Conservation (phyloP, 148 eudicot genomes). For the Rhododendron kiyosumense region DNA sequence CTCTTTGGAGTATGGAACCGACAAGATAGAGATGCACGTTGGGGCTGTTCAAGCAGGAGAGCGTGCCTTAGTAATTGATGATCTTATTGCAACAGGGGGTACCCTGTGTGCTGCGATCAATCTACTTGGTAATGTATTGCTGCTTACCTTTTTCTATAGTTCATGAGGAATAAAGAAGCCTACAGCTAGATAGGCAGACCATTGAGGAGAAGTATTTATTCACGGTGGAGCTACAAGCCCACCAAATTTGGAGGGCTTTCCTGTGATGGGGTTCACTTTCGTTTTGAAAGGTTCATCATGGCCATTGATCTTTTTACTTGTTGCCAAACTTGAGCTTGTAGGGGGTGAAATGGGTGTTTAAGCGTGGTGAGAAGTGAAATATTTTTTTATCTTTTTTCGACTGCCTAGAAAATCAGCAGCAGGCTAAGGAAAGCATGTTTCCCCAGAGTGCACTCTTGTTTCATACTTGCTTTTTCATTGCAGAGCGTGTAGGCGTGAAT, state of each 20-base stretch:
- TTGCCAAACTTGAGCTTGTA: neutral
- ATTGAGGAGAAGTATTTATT: neutral
- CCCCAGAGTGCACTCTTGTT: neutral
- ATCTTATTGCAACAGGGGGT: conserved; percentile 97
- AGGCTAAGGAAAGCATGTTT: neutral
- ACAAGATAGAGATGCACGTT: conserved; percentile 94
- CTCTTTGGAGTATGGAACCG: conserved; percentile 89
- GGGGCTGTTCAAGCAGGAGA: conserved; percentile 94
- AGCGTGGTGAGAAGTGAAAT: neutral
- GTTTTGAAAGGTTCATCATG: neutral
- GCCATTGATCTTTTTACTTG: neutral
- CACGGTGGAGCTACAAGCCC: neutral
- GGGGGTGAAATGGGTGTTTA: neutral
- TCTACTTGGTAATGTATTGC: conserved; percentile 59
- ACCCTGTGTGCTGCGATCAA: conserved; percentile 78
- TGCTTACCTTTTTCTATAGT: neutral
- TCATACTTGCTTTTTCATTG: conserved; percentile 10
- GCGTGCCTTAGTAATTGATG: conserved; percentile 81
- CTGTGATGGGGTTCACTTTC: neutral
- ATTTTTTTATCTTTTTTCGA: neutral
- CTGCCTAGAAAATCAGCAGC: neutral
- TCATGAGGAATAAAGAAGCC: no score
- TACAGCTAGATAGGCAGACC: neutral
- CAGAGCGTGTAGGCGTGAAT: conserved; percentile 76
- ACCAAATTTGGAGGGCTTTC: neutral